These are phyloP conservation scores for Fusarium devonianum DNA, from an alignment of 2,329 filamentous ascomycete genomes.

Conservation along the genomic window DNA sequence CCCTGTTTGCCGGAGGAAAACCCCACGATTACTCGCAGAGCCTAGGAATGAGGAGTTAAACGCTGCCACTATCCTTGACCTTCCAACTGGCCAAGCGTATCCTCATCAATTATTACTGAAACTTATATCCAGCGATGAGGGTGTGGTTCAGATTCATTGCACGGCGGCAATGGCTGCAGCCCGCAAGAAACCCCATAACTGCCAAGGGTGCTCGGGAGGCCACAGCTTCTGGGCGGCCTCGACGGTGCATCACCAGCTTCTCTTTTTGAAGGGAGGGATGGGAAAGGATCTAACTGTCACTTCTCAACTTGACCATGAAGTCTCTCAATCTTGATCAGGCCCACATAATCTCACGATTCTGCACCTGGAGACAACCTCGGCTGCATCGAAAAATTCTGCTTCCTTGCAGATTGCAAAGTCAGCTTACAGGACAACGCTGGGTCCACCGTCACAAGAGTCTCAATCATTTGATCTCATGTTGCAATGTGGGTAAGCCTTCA, in stretches of 20 bases:
- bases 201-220: neutral
- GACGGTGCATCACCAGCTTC: slow-evolving; percentile 1
- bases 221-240: neutral
- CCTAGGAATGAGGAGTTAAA: slow-evolving; percentile 3
- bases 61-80: slow-evolving; percentile 11
- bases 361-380: neutral
- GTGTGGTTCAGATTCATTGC: slow-evolving; percentile 3
- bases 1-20: slow-evolving; percentile 12
- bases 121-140: neutral
- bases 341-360: slow-evolving; percentile 1
- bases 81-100: slow-evolving; percentile 2
- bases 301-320: neutral
- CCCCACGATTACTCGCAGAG: slow-evolving; percentile 11
- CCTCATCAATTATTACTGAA: no score
- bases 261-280: neutral
- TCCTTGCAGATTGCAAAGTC: neutral
- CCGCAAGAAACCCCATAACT: neutral
- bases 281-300: slow-evolving; percentile 1
- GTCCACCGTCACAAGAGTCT: slow-evolving; percentile 2
- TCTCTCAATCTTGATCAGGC: neutral
- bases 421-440: neutral
- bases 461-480: neutral
- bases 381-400: neutral
- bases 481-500: neutral
- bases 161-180: slow-evolving; percentile 9